Evolutionary conservation across 768 basidiomycete species (phyloP).

Genomic region (Lyophyllum decastes): DNA sequence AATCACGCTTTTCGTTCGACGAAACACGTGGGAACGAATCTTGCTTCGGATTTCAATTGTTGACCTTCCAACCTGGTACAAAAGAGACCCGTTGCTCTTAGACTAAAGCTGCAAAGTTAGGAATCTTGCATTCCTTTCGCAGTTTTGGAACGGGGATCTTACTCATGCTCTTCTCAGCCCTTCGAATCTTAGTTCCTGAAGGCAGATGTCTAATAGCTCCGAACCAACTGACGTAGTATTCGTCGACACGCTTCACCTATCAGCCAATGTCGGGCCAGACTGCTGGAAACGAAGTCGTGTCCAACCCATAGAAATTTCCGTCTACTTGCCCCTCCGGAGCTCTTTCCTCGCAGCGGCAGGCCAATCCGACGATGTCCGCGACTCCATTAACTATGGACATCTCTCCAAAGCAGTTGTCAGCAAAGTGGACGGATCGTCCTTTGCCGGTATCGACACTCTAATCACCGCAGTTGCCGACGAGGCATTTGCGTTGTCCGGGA

Average conservation of each 20-base stretch:
- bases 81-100: too few relatives aligned
- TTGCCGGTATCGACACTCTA: conserved; percentile 32
- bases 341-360: too few relatives aligned
- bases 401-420: conserved; percentile 50
- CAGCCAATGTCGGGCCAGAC: conserved; percentile 46
- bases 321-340: conserved; percentile 49
- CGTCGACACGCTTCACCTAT: conserved; percentile 40
- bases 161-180: too few relatives aligned
- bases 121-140: too few relatives aligned
- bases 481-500: conserved; percentile 39
- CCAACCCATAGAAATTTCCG: conserved; percentile 54
- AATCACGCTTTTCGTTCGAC: too few relatives aligned
- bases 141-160: too few relatives aligned
- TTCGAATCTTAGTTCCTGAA: too few relatives aligned
- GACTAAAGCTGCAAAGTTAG: too few relatives aligned
- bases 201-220: neutral
- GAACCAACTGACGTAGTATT: conserved; percentile 44
- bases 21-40: too few relatives aligned
- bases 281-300: conserved; percentile 48
- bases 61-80: too few relatives aligned
- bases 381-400: conserved; percentile 68
- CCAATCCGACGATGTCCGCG: conserved; percentile 48
- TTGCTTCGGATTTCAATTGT: too few relatives aligned
- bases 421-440: conserved; percentile 22
- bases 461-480: conserved; percentile 35